Evolutionary conservation across 345 rosid species (phyloP).

Genomic region (Camelina sativa): DNA sequence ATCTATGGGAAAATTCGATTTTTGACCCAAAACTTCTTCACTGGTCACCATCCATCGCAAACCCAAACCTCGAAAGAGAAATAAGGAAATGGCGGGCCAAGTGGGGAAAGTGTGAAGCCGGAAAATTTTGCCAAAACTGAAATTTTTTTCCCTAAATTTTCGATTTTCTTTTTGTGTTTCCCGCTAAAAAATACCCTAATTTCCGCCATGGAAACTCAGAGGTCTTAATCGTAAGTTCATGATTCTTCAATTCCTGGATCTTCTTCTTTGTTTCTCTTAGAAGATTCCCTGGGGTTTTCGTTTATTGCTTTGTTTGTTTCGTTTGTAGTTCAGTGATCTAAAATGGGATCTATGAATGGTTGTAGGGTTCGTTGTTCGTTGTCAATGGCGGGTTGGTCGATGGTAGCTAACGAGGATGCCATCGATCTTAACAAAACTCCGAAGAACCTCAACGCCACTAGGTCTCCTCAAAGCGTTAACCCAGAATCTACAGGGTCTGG

Average conservation of each 20-base stretch:
- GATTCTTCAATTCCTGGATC: constrained; percentile 15
- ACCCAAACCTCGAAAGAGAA: constrained; percentile 33
- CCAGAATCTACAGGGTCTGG: constrained; percentile 22
- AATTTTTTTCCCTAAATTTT: neutral
- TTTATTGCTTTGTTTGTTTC: neutral
- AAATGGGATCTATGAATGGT: constrained; percentile 39
- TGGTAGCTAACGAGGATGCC: constrained; percentile 42
- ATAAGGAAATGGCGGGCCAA: constrained; percentile 41
- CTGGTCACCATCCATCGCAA: constrained; percentile 35
- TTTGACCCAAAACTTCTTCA: constrained; percentile 31
- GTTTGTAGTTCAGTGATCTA: neutral
- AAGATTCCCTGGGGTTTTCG: constrained; percentile 12
- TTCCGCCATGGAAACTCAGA: constrained; percentile 29
- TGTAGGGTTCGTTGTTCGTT: constrained; percentile 47
- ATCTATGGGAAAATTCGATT: constrained; percentile 1
- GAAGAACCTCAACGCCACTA: constrained; percentile 27
- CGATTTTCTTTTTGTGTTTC: constrained; percentile 35
- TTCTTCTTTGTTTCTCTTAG: constrained; percentile 6
- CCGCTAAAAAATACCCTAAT: constrained; percentile 37
- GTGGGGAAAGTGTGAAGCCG: constrained; percentile 17
- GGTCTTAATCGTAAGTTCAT: constrained; percentile 20
- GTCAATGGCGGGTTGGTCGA: constrained; percentile 60
- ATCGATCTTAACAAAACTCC: constrained; percentile 38
- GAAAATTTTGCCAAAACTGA: constrained; percentile 13
- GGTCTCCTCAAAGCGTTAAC: neutral